Conservation (phyloP, 257 asterid species). For the Solanum lignicaule region DNA sequence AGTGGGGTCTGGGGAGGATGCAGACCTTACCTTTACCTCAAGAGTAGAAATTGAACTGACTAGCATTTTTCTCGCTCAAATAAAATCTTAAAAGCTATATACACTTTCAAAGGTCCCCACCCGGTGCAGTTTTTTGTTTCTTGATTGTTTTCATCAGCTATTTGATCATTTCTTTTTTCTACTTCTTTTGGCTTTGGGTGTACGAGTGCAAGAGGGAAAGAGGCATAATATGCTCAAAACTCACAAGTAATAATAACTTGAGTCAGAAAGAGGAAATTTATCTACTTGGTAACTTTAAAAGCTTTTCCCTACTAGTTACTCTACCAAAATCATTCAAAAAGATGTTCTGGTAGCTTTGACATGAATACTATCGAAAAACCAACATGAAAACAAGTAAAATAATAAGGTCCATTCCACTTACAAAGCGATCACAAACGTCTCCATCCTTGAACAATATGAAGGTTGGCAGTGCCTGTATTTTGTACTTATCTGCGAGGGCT, state of each 20-base stretch:
- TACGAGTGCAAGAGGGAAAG: background rate
- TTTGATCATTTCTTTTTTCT: background rate
- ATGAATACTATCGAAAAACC: background rate
- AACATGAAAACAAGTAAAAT: background rate
- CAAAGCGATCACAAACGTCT: conserved; percentile 77
- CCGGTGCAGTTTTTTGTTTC: background rate
- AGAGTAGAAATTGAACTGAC: background rate
- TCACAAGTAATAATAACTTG: background rate
- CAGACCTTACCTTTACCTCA: background rate
- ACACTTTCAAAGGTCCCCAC: background rate
- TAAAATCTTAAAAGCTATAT: background rate
- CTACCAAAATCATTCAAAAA: background rate
- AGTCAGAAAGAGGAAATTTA: background rate
- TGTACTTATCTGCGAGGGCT: conserved; percentile 58
- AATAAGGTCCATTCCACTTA: conserved; percentile 30
- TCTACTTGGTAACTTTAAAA: background rate
- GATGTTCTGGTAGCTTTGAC: background rate
- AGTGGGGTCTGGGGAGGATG: background rate
- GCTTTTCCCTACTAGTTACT: background rate
- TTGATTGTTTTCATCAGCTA: background rate
- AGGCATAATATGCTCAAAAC: background rate
- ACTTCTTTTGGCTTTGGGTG: background rate
- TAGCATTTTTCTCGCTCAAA: background rate
- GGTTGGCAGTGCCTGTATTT: conserved; percentile 84
- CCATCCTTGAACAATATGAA: conserved; percentile 89